Conservation (phyloP, 345 rosid species). For the Geranium rotundifolium region DNA sequence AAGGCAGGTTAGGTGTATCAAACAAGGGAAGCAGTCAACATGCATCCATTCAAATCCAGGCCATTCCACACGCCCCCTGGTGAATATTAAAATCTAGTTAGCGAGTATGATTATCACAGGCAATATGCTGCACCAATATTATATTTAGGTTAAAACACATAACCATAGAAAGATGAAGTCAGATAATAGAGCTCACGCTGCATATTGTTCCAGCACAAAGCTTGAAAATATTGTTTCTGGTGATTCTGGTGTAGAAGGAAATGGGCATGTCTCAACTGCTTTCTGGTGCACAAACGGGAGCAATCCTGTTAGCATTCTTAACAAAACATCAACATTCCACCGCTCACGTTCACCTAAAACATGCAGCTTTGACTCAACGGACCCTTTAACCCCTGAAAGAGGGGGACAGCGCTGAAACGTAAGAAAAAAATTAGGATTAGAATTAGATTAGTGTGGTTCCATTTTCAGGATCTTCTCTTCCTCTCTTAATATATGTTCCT, state of each 20-base stretch:
- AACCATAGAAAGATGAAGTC: not conserved
- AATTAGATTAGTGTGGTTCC: not conserved
- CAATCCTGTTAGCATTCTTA: slow-evolving; percentile 70
- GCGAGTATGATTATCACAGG: not conserved
- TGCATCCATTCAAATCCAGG: slow-evolving; percentile 90
- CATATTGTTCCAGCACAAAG: slow-evolving; percentile 55
- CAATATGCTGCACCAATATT: not conserved
- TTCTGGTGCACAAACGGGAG: slow-evolving; percentile 61
- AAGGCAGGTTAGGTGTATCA: slow-evolving; percentile 69
- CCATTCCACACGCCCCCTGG: slow-evolving; percentile 77
- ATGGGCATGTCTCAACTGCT: slow-evolving; percentile 76
- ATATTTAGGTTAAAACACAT: not conserved
- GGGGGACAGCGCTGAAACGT: slow-evolving; percentile 72
- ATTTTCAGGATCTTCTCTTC: too few relatives aligned
- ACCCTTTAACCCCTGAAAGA: slow-evolving; percentile 92
- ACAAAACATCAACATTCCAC: slow-evolving; percentile 81
- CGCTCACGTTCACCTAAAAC: slow-evolving; percentile 90
- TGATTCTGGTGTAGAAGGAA: slow-evolving; percentile 40
- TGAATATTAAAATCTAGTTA: slow-evolving; percentile 12
- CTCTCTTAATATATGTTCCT: too few relatives aligned
- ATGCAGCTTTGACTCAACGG: slow-evolving; percentile 77
- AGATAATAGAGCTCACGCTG: slow-evolving; percentile 33
- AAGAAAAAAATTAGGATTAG: slow-evolving; percentile 2
- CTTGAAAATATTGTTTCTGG: slow-evolving; percentile 36
- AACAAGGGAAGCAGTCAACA: slow-evolving; percentile 74